phyloP scores from a whole-genome alignment of 208 protist species.

The Acanthamoeba sp. region DNA sequence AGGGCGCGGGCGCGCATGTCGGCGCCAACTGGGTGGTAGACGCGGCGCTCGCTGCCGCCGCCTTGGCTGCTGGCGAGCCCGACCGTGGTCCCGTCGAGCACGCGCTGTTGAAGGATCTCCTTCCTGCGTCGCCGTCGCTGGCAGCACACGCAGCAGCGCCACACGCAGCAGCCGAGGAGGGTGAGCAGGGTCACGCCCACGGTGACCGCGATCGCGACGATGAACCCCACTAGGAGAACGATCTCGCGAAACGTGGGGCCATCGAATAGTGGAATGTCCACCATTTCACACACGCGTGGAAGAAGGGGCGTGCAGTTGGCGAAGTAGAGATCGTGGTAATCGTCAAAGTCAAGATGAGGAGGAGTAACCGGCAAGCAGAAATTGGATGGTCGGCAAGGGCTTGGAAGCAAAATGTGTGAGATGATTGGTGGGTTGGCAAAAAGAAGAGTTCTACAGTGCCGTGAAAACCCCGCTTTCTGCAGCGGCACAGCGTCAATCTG shows the following conservation, averaged over 20 bases:
- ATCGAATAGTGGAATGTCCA: slow-evolving; percentile 64
- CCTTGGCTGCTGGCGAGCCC: neutral
- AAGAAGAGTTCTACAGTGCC: neutral
- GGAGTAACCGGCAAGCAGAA: no score
- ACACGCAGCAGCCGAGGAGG: neutral
- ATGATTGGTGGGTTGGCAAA: no score
- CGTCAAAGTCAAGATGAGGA: no score
- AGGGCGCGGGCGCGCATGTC: neutral
- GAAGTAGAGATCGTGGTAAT: no score
- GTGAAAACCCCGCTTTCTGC: neutral
- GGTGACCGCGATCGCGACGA: neutral
- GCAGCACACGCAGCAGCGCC: slow-evolving; percentile 42
- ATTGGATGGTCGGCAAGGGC: no score
- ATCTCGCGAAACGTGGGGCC: slow-evolving; percentile 51
- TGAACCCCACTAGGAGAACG: slow-evolving; percentile 30
- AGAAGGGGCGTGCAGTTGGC: no score
- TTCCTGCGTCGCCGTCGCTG: slow-evolving; percentile 13
- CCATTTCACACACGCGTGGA: neutral
- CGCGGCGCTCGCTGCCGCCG: neutral
- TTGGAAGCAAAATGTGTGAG: no score
- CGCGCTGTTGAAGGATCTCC: neutral
- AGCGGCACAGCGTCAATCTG: neutral
- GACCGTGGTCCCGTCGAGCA: neutral
- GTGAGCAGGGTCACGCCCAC: neutral
- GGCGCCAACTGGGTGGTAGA: slow-evolving; percentile 23